Base-by-base conservation (phyloP, 495 filamentous ascomycete genomes). In the Paragyromitra xinjiangensis region DNA sequence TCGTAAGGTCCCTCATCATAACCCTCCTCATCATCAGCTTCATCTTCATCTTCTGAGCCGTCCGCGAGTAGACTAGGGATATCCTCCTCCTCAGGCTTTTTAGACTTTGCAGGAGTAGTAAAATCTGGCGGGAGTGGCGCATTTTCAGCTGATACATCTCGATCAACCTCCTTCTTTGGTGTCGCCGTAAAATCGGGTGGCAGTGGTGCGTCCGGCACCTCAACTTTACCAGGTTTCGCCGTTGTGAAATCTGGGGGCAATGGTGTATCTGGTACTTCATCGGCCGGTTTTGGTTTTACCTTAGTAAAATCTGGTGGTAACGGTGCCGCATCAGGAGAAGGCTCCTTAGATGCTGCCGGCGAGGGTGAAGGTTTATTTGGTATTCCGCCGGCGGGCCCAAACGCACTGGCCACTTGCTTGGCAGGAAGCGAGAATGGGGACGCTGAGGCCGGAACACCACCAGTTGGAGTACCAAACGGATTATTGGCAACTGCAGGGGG, bases 181-280 rank as follows among this genome's bases (percentile, higher is more conserved):
- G 90, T 91, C 85, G 89, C 93, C 24, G 91, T 92, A 55, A 91
- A 83, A 73, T 94, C 91, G n/a, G 92, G 92, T 40, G 93, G 93
- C 45, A 94, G 83, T 64, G 93, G 92, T 14, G 87, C 81, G 78
- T 91, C 88, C 58, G 78, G 69, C 12, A 72, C 78, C 76, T 84
- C 65, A 56, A 83, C 71, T 59, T 26, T 53, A 50, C 59, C 39
- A 8, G 37, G 7, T n/a, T 59, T n/a, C 22, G 34, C 24, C 2
- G 48, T 34, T 56, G 37, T 51, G 29, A 55, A 48, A 48, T 69
- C 53, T 12, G 48, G 59, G 6, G 59, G 62, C 40, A 68, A 68
- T 34, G 39, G 74, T 42, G 42, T 16, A 62, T 71, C 68, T 24
- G 68, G 68, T 50, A 40, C 42, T 7, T 71, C 68, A 71, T 26